phyloP scores from a whole-genome alignment of 176 grass and related monocot species.

The Rhynchospora pubera region DNA sequence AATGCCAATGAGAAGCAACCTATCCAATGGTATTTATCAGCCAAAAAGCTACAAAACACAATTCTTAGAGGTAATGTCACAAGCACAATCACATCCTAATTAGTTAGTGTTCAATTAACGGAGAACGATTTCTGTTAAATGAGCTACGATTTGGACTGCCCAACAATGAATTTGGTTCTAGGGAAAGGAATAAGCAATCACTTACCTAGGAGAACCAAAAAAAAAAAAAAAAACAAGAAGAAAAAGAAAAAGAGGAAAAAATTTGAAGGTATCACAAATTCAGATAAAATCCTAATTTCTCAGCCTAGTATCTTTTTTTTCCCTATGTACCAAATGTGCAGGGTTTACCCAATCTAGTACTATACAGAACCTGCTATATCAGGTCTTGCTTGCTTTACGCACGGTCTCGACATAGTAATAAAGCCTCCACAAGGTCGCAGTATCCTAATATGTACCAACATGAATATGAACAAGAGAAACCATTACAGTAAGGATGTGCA shows the following conservation, averaged over 20 bases:
- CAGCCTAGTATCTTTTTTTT: background rate
- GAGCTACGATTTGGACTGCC: background rate
- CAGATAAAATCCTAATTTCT: background rate
- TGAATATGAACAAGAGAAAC: background rate
- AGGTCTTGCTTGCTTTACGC: constrained; percentile 32
- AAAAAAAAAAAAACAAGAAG: too few relatives aligned
- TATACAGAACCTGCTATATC: background rate
- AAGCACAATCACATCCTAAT: too few relatives aligned
- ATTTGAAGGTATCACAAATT: background rate
- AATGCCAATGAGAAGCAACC: too few relatives aligned
- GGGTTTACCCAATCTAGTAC: background rate
- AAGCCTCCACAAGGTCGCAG: constrained; percentile 62
- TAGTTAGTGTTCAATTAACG: too few relatives aligned
- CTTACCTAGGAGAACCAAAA: background rate
- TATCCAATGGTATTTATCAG: too few relatives aligned
- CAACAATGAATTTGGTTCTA: background rate
- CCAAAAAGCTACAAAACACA: too few relatives aligned
- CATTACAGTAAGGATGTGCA: too few relatives aligned
- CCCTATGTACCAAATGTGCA: background rate
- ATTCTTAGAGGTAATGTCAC: too few relatives aligned
- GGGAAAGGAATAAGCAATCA: background rate
- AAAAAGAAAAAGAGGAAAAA: background rate
- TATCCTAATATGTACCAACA: constrained; percentile 38
- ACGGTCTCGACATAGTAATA: constrained; percentile 54
- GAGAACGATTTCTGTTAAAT: background rate